Base-by-base conservation (phyloP, 2,329 filamentous ascomycete species). In the Penicillium sp. region DNA sequence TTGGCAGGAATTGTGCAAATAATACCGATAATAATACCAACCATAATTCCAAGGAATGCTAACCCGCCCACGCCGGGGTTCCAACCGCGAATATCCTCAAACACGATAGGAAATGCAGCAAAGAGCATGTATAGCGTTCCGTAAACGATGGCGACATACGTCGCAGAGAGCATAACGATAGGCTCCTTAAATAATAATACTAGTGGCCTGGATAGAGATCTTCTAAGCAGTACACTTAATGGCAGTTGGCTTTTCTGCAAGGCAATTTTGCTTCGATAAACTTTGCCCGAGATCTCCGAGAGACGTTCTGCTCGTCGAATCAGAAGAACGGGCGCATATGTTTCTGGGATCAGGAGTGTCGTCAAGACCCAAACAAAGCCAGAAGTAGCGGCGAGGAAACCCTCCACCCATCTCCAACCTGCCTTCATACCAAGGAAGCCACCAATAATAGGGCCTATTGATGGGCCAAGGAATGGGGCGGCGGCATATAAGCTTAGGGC, bases 101-200 rank as follows among this genome's bases (percentile, higher is more conserved):
- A 70, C n/a, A 70, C 58, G 3, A 68, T 67, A 0, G 69, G 68
- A 27, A 68, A 70, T 1, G 83, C 84, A 71, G 91, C 88, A 79
- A 71, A 69, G 55, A 60, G 68, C 36, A 67, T 64, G 31, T 69
- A 70, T 0, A 71, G 56, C n/a, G 68, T 67, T 14, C 67, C 67
- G 35, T 69, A 70, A 14, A 69, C 66, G 0, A 70, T 55, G 13
- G 62, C 44, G 13, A 67, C 69, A 39, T 69, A 69, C 13, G 70
- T 60, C 36, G 67, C 67, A 2, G 69, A 47, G 5, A 67, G 13
- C 7, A 66, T 14, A 11, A 70, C 61, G 18, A 70, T 66, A 2
- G 64, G 66, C 24, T 68, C 66, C 18, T 39, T 27, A 19, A 60
- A 55, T 1, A 58, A 40, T n/a, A n/a, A n/a, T n/a, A n/a, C n/a